phyloP scores from a whole-genome alignment of 129 eudicot species.

The Rutidosis leptorrhynchoides region DNA sequence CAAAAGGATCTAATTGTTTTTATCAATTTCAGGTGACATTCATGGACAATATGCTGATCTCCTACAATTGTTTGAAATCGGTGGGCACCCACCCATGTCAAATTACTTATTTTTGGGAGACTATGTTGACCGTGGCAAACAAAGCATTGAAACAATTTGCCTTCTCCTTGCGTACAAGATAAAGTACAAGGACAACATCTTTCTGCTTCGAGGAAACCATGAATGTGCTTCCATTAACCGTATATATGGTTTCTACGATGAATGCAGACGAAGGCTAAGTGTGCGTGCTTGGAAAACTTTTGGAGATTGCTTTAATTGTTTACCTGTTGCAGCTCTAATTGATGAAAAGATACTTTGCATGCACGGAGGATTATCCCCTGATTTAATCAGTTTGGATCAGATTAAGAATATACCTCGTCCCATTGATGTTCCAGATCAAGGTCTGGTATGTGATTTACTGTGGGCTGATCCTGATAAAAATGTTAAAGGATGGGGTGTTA shows the following conservation, averaged over 20 bases:
- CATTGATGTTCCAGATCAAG: conserved; percentile 44
- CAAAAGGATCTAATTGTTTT: not conserved
- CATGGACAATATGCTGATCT: conserved; percentile 55
- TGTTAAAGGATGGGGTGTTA: conserved; percentile 44
- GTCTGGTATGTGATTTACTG: conserved; percentile 46
- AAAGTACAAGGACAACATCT: conserved; percentile 46
- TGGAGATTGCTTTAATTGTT: conserved; percentile 45
- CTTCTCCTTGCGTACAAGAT: conserved; percentile 47
- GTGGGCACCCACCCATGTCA: conserved; percentile 46
- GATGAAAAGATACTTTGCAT: conserved; percentile 56
- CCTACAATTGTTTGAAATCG: conserved; percentile 46
- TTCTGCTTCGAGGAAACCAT: conserved; percentile 50
- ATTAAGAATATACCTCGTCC: conserved; percentile 42
- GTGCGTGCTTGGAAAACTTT: conserved; percentile 47
- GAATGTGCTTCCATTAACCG: conserved; percentile 51
- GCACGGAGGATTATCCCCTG: conserved; percentile 58
- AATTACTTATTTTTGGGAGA: conserved; percentile 50
- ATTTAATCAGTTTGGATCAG: conserved; percentile 42
- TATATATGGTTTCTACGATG: conserved; percentile 47
- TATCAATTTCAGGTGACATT: conserved; percentile 37
- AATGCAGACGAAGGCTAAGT: conserved; percentile 48
- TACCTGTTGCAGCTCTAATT: conserved; percentile 52
- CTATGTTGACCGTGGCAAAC: conserved; percentile 60
- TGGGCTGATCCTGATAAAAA: conserved; percentile 55
- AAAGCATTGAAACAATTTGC: conserved; percentile 51